Evolutionary conservation across 192 early-diverging fungal species (phyloP).

Genomic region (Spizellomyces punctatus): DNA sequence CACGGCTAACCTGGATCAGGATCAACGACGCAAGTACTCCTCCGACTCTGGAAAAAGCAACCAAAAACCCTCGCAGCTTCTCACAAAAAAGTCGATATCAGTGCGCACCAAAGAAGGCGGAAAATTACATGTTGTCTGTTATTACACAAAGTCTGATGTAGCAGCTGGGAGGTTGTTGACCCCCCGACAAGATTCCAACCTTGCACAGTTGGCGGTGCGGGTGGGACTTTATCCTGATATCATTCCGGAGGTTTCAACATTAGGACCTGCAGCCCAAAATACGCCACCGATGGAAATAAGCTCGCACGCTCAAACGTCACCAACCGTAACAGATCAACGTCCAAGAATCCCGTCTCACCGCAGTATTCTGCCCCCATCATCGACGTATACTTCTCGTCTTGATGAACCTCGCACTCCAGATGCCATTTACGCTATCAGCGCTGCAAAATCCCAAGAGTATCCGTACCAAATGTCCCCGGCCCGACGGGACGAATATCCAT

Average conservation of each 20-base stretch:
- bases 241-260: constrained; percentile 19
- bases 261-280: background rate
- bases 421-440: background rate
- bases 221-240: constrained; percentile 27
- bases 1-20: background rate
- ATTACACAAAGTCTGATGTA: constrained; percentile 31
- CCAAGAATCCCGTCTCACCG: background rate
- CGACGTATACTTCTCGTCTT: background rate
- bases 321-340: background rate
- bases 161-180: constrained; percentile 13
- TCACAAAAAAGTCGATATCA: constrained; percentile 29
- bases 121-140: constrained; percentile 26
- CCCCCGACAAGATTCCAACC: constrained; percentile 15
- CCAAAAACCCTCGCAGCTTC: constrained; percentile 2
- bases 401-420: background rate
- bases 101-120: constrained; percentile 31
- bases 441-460: too few species aligned
- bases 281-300: background rate
- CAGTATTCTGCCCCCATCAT: background rate
- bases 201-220: constrained; percentile 9
- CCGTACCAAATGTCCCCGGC: background rate
- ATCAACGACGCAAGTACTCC: background rate
- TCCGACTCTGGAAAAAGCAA: background rate
- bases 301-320: background rate
- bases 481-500: background rate